phyloP scores from a whole-genome alignment of 1,284 basidiomycete genomes.

The Phaffia rhodozyma region DNA sequence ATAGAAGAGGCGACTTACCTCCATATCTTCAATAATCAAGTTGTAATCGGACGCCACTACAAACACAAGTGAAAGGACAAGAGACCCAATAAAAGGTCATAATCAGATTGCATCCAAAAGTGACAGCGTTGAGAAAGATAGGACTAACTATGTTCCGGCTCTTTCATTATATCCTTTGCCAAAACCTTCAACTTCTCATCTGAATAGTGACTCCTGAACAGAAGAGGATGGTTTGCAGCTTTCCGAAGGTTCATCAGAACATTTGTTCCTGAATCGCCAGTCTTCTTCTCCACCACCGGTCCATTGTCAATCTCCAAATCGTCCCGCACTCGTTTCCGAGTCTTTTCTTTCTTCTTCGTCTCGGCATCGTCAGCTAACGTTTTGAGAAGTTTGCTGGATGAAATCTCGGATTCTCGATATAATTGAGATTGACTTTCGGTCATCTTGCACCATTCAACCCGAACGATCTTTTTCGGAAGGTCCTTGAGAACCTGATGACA shows the following conservation, averaged over 20 bases:
- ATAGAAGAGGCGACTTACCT: constrained; percentile 26
- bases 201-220: constrained; percentile 76
- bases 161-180: constrained; percentile 73
- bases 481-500: constrained; percentile 67
- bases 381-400: constrained; percentile 59
- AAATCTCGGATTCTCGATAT: constrained; percentile 71
- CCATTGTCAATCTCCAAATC: constrained; percentile 13
- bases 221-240: constrained; percentile 88
- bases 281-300: constrained; percentile 41
- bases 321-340: background rate
- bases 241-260: constrained; percentile 94
- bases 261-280: constrained; percentile 44
- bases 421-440: constrained; percentile 68
- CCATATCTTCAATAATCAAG: constrained; percentile 81
- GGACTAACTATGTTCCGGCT: constrained; percentile 52
- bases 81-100: background rate
- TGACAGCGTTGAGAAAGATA: no score
- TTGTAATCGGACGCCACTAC: constrained; percentile 46
- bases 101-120: no score
- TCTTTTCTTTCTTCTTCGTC: constrained; percentile 9
- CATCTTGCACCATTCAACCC: constrained; percentile 91
- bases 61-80: constrained; percentile 35
- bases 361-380: constrained; percentile 50
- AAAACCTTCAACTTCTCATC: constrained; percentile 63
- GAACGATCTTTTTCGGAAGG: constrained; percentile 81